Evolutionary conservation across 148 eudicot genomes (phyloP).

Genomic region (Rhododendron vialii): DNA sequence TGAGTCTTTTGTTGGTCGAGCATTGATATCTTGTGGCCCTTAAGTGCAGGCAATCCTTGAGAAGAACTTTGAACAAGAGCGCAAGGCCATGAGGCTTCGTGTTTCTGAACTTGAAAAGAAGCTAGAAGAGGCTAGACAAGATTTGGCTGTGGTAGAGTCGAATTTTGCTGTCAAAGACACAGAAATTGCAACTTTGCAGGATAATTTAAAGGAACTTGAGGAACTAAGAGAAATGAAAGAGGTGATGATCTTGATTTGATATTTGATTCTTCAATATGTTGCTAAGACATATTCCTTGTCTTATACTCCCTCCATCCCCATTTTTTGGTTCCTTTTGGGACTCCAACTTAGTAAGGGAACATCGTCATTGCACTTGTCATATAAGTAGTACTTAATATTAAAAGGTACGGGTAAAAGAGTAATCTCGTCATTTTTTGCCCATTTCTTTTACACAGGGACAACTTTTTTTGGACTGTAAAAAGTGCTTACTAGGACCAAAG

Average conservation of each 20-base stretch:
- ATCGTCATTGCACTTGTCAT: not conserved
- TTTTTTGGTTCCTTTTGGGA: not conserved
- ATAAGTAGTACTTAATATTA: not conserved
- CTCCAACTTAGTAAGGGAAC: not conserved
- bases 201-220: constrained; percentile 71
- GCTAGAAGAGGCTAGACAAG: constrained; percentile 43
- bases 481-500: not conserved
- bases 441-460: not conserved
- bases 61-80: constrained; percentile 55
- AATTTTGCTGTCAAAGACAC: constrained; percentile 53
- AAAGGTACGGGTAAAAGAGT: not conserved
- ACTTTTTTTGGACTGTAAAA: not conserved
- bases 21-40: constrained; percentile 17
- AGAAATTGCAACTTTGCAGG: constrained; percentile 52
- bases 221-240: constrained; percentile 97
- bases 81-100: constrained; percentile 41
- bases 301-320: not conserved
- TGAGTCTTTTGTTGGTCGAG: not conserved
- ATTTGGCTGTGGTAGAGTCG: constrained; percentile 49
- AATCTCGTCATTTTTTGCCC: not conserved
- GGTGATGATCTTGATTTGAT: constrained; percentile 32
- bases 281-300: not conserved
- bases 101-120: constrained; percentile 71
- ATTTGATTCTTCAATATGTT: not conserved
- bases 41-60: constrained; percentile 44